Evolutionary conservation across 805 yeast species (phyloP).

Genomic region (Lipomyces orientalis): DNA sequence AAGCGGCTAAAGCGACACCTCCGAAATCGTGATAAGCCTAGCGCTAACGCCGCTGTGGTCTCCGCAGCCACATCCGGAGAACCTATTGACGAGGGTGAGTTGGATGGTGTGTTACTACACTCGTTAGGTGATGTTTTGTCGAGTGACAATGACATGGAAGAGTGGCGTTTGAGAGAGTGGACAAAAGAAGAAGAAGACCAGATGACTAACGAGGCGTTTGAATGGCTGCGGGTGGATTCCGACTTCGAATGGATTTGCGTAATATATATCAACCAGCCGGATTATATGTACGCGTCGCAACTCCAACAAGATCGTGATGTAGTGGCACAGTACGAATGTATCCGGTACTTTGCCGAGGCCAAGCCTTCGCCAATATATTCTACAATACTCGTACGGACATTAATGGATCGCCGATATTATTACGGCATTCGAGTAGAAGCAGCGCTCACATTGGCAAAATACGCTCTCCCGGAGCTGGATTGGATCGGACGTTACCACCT

Average conservation of each 20-base stretch:
- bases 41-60: slow-evolving; percentile 27
- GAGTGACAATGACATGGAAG: slow-evolving; percentile 60
- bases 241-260: slow-evolving; percentile 96
- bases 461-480: slow-evolving; percentile 64
- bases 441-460: slow-evolving; percentile 73
- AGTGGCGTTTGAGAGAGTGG: slow-evolving; percentile 80
- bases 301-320: slow-evolving; percentile 94
- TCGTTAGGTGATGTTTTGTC: slow-evolving; percentile 81
- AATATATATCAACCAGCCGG: slow-evolving; percentile 83
- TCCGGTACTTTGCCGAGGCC: slow-evolving; percentile 68
- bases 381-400: slow-evolving; percentile 75
- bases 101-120: slow-evolving; percentile 51
- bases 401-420: slow-evolving; percentile 82
- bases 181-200: slow-evolving; percentile 69
- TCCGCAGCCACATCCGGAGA: slow-evolving; percentile 27
- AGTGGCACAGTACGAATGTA: slow-evolving; percentile 90
- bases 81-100: slow-evolving; percentile 24
- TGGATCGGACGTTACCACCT: slow-evolving; percentile 77
- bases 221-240: slow-evolving; percentile 97
- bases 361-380: slow-evolving; percentile 71
- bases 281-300: slow-evolving; percentile 93
- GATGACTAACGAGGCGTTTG: slow-evolving; percentile 84
- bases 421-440: slow-evolving; percentile 91
- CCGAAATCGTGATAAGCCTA: slow-evolving; percentile 46
- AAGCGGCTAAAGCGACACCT: slow-evolving; percentile 75